A percentile compares a stretch with the other conserved stretches of the same genome.
Evolutionary conservation across 306 rosid species (phyloP).

Genomic region (Pyrus pyrifolia): DNA sequence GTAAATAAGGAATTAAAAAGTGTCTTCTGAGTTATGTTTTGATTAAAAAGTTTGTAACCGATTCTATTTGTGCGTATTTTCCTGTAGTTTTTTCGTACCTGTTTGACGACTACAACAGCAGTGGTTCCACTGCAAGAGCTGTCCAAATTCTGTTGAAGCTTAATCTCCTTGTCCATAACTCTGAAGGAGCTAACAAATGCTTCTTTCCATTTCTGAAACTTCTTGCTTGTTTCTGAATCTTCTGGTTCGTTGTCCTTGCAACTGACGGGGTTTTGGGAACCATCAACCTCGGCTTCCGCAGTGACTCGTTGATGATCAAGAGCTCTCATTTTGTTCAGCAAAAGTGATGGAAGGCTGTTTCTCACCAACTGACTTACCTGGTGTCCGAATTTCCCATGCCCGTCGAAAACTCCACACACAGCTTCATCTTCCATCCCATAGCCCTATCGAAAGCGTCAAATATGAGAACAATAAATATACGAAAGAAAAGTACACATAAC

Average conservation of each 20-base stretch:
- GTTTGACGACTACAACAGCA: slow-evolving; percentile 53
- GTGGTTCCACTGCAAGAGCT: slow-evolving; percentile 60
- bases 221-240: slow-evolving; percentile 10
- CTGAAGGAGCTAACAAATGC: slow-evolving; percentile 42
- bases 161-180: slow-evolving; percentile 66
- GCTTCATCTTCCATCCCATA: slow-evolving; percentile 37
- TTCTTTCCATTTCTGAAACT: slow-evolving; percentile 35
- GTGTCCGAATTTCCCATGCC: slow-evolving; percentile 74
- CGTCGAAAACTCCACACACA: slow-evolving; percentile 71
- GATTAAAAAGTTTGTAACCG: no score
- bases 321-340: slow-evolving; percentile 30
- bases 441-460: slow-evolving; percentile 26
- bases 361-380: slow-evolving; percentile 54
- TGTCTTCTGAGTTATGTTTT: no score
- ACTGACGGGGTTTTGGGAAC: neutral
- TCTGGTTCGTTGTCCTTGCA: neutral
- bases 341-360: slow-evolving; percentile 32
- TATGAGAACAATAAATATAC: neutral
- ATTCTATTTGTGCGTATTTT: no score
- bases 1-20: neutral
- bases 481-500: no score
- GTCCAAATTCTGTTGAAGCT: slow-evolving; percentile 51
- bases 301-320: slow-evolving; percentile 10
- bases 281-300: neutral
- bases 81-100: slow-evolving; percentile 25